A percentile compares a stretch with the other conserved stretches of the same genome.
phyloP scores from a whole-genome alignment of 495 filamentous ascomycete genomes.

The Cercophora samala region DNA sequence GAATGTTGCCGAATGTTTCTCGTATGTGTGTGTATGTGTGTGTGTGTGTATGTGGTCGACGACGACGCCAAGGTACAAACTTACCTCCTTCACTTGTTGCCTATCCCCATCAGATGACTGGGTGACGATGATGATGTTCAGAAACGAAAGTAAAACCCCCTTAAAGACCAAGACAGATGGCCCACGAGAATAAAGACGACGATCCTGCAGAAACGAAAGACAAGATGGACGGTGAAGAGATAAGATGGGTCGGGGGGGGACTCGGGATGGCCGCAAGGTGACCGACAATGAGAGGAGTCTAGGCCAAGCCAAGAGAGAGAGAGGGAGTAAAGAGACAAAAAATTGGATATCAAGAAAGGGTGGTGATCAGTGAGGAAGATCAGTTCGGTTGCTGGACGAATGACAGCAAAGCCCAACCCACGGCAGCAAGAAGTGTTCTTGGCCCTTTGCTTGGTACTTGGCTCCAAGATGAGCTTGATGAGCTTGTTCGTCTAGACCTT shows the following conservation, averaged over 20 bases:
- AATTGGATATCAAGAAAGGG: not conserved
- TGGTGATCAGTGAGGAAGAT: not conserved
- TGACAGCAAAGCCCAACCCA: not conserved
- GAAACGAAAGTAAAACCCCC: not conserved
- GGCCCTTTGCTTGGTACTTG: not conserved
- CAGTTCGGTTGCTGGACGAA: not conserved
- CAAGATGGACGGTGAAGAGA: conserved; percentile 1
- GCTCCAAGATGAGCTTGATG: not conserved
- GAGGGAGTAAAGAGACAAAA: not conserved
- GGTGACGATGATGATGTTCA: not conserved
- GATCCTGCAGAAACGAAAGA: conserved; percentile 1
- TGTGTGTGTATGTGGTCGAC: not conserved
- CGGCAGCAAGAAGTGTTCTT: not conserved
- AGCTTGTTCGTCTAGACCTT: not conserved
- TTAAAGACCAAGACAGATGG: not conserved
- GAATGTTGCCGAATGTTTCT: not conserved
- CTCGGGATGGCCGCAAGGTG: not conserved
- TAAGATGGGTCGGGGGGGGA: not conserved
- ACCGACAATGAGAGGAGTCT: not conserved
- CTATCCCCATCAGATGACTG: not conserved
- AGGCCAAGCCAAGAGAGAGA: not conserved
- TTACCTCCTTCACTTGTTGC: not conserved
- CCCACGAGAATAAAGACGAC: not conserved
- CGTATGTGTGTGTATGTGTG: too few species aligned
- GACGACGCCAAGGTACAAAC: not conserved